Evolutionary conservation across 345 rosid genomes (phyloP).

Genomic region (Eutrema yunnanense): DNA sequence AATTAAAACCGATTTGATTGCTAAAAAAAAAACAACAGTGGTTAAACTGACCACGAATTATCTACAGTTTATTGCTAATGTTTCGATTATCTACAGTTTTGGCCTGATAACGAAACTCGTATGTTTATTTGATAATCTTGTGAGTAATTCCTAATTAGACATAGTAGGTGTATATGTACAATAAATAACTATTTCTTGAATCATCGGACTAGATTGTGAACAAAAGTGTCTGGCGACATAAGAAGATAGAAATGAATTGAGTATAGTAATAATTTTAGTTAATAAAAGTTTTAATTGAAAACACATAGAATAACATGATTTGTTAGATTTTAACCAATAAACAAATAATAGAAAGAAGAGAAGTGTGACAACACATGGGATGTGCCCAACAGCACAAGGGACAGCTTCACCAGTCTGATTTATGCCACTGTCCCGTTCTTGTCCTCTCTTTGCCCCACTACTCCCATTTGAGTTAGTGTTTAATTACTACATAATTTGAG

Average conservation of each 20-base stretch:
- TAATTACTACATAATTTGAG: background rate
- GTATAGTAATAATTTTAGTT: conserved; percentile 1
- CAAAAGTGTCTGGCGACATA: background rate
- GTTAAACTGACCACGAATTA: too few relatives aligned
- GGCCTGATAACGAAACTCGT: background rate
- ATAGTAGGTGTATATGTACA: background rate
- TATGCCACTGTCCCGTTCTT: conserved; percentile 32
- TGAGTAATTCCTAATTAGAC: background rate
- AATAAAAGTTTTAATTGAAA: conserved; percentile 11
- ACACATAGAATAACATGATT: conserved; percentile 18
- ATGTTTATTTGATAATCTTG: background rate
- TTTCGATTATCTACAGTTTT: background rate
- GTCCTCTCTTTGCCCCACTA: conserved; percentile 31
- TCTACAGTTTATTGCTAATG: background rate
- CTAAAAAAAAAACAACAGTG: too few relatives aligned
- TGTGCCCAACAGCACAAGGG: conserved; percentile 28
- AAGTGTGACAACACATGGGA: conserved; percentile 38
- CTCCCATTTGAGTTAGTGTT: background rate
- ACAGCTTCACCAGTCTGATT: conserved; percentile 28
- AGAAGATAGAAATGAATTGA: background rate
- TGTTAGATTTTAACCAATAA: background rate
- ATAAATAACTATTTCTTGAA: background rate
- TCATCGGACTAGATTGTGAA: conserved; percentile 5
- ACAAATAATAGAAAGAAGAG: conserved; percentile 8
- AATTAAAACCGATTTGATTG: too few relatives aligned